Conservation (phyloP, 176 grass and related monocot species). For the Guadua angustifolia region DNA sequence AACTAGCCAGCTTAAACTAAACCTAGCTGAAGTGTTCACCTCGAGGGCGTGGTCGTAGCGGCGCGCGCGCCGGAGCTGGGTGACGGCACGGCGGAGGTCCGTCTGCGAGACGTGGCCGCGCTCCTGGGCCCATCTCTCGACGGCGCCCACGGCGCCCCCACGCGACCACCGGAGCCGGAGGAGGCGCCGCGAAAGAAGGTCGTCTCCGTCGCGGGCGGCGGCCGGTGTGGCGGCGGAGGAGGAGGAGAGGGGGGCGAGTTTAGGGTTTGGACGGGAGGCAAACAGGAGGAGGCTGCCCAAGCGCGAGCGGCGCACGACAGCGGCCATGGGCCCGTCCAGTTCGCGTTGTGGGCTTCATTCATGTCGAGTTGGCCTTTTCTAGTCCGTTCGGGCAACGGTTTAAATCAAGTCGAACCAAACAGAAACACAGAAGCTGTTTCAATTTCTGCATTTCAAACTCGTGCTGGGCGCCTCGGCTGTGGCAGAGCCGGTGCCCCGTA, state of each 20-base stretch:
- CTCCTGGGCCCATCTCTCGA: conserved; percentile 56
- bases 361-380: too few relatives aligned
- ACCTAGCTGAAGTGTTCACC: conserved; percentile 38
- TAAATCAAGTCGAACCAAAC: too few relatives aligned
- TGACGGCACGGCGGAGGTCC: conserved; percentile 48
- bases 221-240: background rate
- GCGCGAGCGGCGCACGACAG: conserved; percentile 32
- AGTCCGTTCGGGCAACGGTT: too few relatives aligned
- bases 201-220: background rate
- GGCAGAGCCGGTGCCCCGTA: too few relatives aligned
- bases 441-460: too few relatives aligned
- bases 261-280: conserved; percentile 47
- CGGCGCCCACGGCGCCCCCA: conserved; percentile 32
- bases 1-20: background rate
- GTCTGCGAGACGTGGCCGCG: conserved; percentile 41
- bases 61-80: conserved; percentile 45
- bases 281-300: background rate
- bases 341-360: background rate
- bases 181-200: conserved; percentile 44
- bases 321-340: conserved; percentile 26
- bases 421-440: too few relatives aligned
- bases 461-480: too few relatives aligned
- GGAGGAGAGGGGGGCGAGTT: background rate
- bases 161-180: conserved; percentile 43
- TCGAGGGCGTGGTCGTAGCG: conserved; percentile 74